A percentile compares a stretch with the other conserved stretches of the same genome.
These are phyloP conservation scores for Oryza rufipogon DNA, from an alignment of 176 grass and related monocot species.

Conservation along the genomic window DNA sequence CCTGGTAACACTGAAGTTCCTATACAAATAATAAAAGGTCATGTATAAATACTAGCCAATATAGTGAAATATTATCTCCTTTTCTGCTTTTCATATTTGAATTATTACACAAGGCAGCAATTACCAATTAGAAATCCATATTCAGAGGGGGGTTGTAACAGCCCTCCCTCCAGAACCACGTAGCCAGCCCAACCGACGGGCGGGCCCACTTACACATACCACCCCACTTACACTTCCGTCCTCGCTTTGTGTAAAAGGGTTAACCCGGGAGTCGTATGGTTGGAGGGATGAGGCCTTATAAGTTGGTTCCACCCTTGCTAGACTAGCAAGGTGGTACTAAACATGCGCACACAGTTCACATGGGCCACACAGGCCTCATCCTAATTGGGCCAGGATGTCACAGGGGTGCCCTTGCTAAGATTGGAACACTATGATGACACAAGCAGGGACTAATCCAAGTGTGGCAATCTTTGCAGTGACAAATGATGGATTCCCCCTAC, in stretches of 20 bases:
- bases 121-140: slow-evolving; percentile 7
- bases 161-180: no score
- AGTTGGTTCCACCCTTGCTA: no score
- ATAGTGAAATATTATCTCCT: slow-evolving; percentile 29
- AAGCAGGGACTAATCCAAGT: background rate
- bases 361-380: no score
- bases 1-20: slow-evolving; percentile 68
- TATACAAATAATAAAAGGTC: slow-evolving; percentile 31
- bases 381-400: no score
- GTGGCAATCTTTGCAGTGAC: background rate
- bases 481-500: background rate
- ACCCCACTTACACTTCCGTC: no score
- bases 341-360: no score
- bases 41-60: background rate
- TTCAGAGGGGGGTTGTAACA: background rate
- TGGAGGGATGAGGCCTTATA: no score
- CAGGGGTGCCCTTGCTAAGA: background rate
- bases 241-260: no score
- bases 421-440: background rate
- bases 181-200: no score
- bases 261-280: no score
- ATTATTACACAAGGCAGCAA: slow-evolving; percentile 15
- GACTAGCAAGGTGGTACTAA: no score
- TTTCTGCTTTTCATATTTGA: slow-evolving; percentile 10
- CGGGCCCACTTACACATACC: no score